These are phyloP conservation scores for Apiospora pterosperma DNA, from an alignment of 2,329 filamentous ascomycete genomes.

Conservation along the genomic window DNA sequence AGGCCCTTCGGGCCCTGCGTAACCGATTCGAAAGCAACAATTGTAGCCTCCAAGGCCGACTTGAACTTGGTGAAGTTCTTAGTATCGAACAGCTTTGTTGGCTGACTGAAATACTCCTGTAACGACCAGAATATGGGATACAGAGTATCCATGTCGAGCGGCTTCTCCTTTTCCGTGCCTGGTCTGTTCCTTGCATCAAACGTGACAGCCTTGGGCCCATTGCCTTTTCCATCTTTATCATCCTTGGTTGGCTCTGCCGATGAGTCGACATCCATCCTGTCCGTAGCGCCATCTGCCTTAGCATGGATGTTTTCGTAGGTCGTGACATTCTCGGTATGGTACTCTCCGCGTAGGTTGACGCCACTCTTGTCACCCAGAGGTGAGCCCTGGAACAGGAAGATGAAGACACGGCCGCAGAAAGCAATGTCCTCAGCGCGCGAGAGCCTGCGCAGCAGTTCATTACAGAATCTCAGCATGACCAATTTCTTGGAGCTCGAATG, in stretches of 20 bases:
- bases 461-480: conserved; percentile 89
- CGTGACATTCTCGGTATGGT: conserved; percentile 92
- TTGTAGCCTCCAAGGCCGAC: conserved; percentile 66
- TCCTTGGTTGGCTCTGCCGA: conserved; percentile 33
- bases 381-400: conserved; percentile 95
- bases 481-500: conserved; percentile 59
- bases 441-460: conserved; percentile 86
- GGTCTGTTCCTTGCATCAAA: conserved; percentile 40
- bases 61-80: conserved; percentile 78
- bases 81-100: conserved; percentile 74
- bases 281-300: conserved; percentile 30
- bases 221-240: conserved; percentile 29
- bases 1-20: conserved; percentile 45
- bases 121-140: conserved; percentile 95
- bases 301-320: conserved; percentile 63
- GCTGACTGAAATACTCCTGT: conserved; percentile 88
- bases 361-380: conserved; percentile 95
- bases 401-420: conserved; percentile 96
- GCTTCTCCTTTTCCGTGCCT: conserved; percentile 47
- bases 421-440: conserved; percentile 97
- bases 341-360: conserved; percentile 93
- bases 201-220: conserved; percentile 39
- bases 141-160: conserved; percentile 65
- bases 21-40: conserved; percentile 50
- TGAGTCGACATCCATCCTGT: conserved; percentile 66